A percentile compares a stretch with the other conserved stretches of the same genome.
Conservation (phyloP, 805 yeast genomes). For the Myxozyma neglecta region DNA sequence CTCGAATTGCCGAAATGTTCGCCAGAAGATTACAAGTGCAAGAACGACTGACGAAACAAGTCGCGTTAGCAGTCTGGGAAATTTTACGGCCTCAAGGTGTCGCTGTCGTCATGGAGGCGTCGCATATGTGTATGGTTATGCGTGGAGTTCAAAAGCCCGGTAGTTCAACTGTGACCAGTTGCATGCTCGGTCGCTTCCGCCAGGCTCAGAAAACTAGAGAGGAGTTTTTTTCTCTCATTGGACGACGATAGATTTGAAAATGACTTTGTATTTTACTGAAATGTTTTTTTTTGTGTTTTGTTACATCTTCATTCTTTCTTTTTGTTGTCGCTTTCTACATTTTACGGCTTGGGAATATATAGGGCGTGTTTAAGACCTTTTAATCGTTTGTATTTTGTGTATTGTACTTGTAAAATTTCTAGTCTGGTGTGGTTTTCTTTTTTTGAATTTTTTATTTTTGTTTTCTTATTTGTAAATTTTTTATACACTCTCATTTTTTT, state of each 20-base stretch:
- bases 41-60: constrained; percentile 93
- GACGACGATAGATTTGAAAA: constrained; percentile 10
- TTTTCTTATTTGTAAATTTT: no score
- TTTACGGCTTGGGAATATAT: no score
- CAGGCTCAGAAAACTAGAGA: constrained; percentile 94
- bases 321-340: not conserved
- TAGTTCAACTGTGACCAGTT: constrained; percentile 87
- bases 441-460: no score
- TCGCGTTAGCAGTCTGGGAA: constrained; percentile 92
- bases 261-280: not conserved
- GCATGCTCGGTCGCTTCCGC: constrained; percentile 96
- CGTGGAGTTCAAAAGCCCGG: constrained; percentile 97
- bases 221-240: constrained; percentile 79
- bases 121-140: constrained; percentile 99
- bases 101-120: constrained; percentile 96
- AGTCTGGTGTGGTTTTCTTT: no score
- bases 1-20: constrained; percentile 95
- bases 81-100: constrained; percentile 93
- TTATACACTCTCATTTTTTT: no score
- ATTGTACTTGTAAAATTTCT: no score
- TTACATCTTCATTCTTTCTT: not conserved
- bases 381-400: no score
- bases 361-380: no score
- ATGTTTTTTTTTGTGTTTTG: not conserved
- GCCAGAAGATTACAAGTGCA: constrained; percentile 96